Evolutionary conservation across 306 rosid genomes (phyloP).

Genomic region (Carpinus fangiana): DNA sequence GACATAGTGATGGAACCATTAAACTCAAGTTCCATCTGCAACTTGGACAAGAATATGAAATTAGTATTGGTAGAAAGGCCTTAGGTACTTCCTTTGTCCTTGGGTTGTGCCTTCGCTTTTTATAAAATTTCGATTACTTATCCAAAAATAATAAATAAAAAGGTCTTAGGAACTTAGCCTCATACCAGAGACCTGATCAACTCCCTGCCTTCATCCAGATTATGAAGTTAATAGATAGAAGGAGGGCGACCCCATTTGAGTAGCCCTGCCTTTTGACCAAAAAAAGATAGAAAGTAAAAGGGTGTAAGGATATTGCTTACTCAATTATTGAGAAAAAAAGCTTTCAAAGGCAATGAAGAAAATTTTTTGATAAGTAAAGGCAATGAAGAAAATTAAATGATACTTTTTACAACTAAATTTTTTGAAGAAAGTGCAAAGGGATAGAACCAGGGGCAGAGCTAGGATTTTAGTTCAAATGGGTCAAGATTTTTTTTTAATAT

Average conservation of each 20-base stretch:
- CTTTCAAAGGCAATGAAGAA: not conserved
- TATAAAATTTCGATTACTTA: no score
- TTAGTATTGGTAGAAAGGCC: not conserved
- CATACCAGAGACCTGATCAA: not conserved
- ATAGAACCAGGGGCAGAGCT: no score
- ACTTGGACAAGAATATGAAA: not conserved
- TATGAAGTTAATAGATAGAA: not conserved
- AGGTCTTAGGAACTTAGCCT: not conserved
- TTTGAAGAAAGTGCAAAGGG: not conserved
- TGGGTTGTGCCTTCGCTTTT: no score
- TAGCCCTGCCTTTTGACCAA: not conserved
- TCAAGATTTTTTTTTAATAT: no score
- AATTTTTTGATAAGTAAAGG: no score
- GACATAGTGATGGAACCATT: not conserved
- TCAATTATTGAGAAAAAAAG: not conserved
- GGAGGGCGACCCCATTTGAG: no score
- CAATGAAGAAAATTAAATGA: not conserved
- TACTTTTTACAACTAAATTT: not conserved
- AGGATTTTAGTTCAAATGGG: no score
- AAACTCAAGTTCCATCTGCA: not conserved
- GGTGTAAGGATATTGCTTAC: not conserved
- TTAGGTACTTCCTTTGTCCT: no score
- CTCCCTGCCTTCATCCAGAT: not conserved
- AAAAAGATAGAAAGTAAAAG: not conserved
- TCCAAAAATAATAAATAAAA: not conserved